Base-by-base conservation (phyloP, 768 basidiomycete genomes). In the Mycena indigotica region DNA sequence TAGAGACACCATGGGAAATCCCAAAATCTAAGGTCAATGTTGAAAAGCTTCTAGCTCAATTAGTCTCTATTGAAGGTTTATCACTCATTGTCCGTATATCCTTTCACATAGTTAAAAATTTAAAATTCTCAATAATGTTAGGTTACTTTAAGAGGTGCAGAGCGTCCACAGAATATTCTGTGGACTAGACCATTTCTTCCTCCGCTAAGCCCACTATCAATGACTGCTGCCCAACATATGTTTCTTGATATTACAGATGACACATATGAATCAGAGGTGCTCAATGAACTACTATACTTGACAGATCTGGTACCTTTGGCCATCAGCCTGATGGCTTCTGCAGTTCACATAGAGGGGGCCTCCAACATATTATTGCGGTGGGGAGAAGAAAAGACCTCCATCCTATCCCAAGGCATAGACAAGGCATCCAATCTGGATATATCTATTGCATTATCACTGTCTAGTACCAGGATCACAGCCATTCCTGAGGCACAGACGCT, bases 1-100 rank as follows among this genome's bases (percentile, higher is more conserved):
- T 61, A 17, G 55, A 61, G 28, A 56, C 55, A 2, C 38, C 19
- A 24, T 61, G 59, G 59, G 59, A 61, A 25, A 26, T 52, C 4
- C 26, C 24, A n/a, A 39, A 23, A 17, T 28, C 28, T 2, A 50
- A 39, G 19, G 39, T 17, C 30, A 16, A 53, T 10, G 46, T 61
- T 15, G 59, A 61, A 28, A 55, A 61, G 25, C 50, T 61, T 19
- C 10, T 61, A 19, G 54, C 55, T 3, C 26, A 52, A 23, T 26
- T 61, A 16, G 17, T 45, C 0, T 53, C 54, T 8, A 29, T 61
- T 32, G 26, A 28, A 19, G 40, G 53, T 41, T 25, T 61, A 6
- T 41, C 35, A 28, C 52, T 61, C 19, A 19, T 61, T 40, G 58
- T 60, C 44, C 10, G 58, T 35, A 8, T n/a, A n/a, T n/a, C n/a